Evolutionary conservation across 192 early-diverging fungal genomes (phyloP).

Genomic region (Podila epigama): DNA sequence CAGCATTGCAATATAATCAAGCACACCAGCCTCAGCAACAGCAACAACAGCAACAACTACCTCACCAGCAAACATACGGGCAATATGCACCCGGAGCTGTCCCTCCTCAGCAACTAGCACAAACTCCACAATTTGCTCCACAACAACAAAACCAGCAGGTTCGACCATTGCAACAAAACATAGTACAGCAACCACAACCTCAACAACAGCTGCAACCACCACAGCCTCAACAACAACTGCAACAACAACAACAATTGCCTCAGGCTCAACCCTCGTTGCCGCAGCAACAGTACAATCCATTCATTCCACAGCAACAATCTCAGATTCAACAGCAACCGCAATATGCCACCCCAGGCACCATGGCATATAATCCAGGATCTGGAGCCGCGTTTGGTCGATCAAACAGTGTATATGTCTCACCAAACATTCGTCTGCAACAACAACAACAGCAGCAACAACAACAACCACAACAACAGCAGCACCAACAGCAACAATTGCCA

Average conservation of each 20-base stretch:
- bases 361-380: constrained; percentile 2
- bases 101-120: too few relatives aligned
- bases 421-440: constrained; percentile 7
- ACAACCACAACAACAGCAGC: not conserved
- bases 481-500: not conserved
- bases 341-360: not conserved
- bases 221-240: not conserved
- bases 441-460: constrained; percentile 4
- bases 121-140: not conserved
- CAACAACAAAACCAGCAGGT: not conserved
- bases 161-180: too few relatives aligned
- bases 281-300: not conserved
- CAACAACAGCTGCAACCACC: not conserved
- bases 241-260: not conserved
- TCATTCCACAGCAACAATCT: not conserved
- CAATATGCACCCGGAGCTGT: not conserved
- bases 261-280: too few relatives aligned
- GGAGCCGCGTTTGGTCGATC: not conserved
- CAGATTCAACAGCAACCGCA: not conserved
- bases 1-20: not conserved
- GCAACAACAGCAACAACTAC: not conserved
- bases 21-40: not conserved
- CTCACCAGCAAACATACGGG: not conserved
- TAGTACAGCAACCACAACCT: not conserved
- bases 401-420: not conserved